Evolutionary conservation across 1,139 yeast genomes (phyloP).

Genomic region (Nakaseomyces nivariensis): DNA sequence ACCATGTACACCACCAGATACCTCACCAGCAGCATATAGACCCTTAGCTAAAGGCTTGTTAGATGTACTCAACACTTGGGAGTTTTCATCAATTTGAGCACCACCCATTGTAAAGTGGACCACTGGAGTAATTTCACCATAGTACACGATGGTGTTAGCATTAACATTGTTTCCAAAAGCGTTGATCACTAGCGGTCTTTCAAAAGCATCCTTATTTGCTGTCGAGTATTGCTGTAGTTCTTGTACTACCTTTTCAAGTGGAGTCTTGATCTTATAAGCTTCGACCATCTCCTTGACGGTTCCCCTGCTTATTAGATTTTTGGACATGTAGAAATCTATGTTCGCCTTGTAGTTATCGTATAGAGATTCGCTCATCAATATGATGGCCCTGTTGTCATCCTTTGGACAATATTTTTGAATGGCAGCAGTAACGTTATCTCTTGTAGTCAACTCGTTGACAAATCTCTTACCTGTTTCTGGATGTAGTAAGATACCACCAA

Average conservation of each 20-base stretch:
- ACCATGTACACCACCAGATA: constrained; percentile 79
- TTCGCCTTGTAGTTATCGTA: constrained; percentile 35
- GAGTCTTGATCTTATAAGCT: constrained; percentile 27
- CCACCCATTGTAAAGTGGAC: constrained; percentile 88
- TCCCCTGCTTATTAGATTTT: constrained; percentile 50
- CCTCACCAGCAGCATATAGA: constrained; percentile 68
- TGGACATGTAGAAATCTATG: constrained; percentile 54
- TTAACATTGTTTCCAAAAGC: constrained; percentile 19
- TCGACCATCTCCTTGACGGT: constrained; percentile 42
- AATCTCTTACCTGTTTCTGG: constrained; percentile 49
- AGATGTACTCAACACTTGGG: constrained; percentile 42
- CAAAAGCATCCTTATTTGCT: constrained; percentile 26
- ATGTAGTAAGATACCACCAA: constrained; percentile 64
- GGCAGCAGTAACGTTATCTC: constrained; percentile 57
- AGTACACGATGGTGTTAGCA: constrained; percentile 22
- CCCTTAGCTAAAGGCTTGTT: constrained; percentile 42
- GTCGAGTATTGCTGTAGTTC: constrained; percentile 41
- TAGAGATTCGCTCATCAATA: constrained; percentile 31
- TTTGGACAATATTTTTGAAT: constrained; percentile 26
- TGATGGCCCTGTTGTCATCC: constrained; percentile 35
- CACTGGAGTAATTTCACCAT: constrained; percentile 53
- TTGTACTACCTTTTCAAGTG: constrained; percentile 35
- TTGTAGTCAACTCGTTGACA: constrained; percentile 60
- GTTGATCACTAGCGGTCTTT: constrained; percentile 27
- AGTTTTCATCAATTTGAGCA: constrained; percentile 49